A percentile compares a stretch with the other conserved stretches of the same genome.
These are phyloP conservation scores for Chamaecyparis obtusa DNA, from an alignment of 75 land plant genomes.

Conservation along the genomic window DNA sequence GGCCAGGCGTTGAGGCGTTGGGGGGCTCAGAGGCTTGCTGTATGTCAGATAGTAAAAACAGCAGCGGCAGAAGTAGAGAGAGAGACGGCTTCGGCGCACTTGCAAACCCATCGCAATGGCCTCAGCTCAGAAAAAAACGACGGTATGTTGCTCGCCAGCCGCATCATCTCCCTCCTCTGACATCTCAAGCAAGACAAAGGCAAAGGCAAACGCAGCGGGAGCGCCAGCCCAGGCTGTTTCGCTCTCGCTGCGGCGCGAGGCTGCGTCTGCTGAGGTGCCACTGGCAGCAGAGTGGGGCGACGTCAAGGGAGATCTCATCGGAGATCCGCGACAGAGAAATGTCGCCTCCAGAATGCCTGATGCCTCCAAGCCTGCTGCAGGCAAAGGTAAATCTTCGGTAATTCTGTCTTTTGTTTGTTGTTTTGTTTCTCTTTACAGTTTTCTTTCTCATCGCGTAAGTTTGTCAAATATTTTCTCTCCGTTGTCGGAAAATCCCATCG, in stretches of 20 bases:
- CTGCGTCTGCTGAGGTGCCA: conserved; percentile 29
- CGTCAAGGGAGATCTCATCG: conserved; percentile 7
- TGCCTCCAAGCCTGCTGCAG: conserved; percentile 28
- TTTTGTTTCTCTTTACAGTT: neutral
- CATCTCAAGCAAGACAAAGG: neutral
- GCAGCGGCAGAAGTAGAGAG: conserved; percentile 22
- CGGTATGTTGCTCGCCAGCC: conserved; percentile 37
- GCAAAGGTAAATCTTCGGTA: conserved; percentile 25
- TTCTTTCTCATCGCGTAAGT: neutral
- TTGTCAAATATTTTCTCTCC: neutral
- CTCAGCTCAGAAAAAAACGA: conserved; percentile 79
- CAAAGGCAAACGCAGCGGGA: neutral
- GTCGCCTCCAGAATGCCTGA: conserved; percentile 18
- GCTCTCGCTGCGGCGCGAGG: conserved; percentile 15
- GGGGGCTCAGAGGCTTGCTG: conserved; percentile 39
- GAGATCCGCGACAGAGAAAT: conserved; percentile 4
- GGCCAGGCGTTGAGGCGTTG: conserved; percentile 1
- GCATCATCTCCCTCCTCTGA: neutral
- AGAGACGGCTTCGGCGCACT: conserved; percentile 63
- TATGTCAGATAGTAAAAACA: conserved; percentile 59
- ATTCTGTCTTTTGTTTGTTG: neutral
- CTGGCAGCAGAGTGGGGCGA: conserved; percentile 1
- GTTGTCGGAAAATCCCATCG: neutral
- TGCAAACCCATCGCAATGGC: conserved; percentile 85
- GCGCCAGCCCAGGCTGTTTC: neutral